These are phyloP conservation scores for Trichosporon asahii DNA, from an alignment of 1,284 basidiomycete species.

Conservation along the genomic window DNA sequence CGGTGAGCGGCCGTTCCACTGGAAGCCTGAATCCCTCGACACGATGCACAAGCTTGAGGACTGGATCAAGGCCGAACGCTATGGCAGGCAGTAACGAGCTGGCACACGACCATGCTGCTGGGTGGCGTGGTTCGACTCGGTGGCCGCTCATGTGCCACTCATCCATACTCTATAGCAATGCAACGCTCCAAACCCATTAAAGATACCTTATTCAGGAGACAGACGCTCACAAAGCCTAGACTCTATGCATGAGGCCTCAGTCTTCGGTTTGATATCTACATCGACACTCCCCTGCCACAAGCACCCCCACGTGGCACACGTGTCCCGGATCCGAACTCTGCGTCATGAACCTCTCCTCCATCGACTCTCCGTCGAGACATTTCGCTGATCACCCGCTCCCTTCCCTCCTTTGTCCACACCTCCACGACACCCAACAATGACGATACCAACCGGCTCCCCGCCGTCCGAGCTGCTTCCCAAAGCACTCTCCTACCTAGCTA, in stretches of 20 bases:
- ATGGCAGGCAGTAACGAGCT: not conserved
- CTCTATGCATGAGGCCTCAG: no score
- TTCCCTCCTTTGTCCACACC: not conserved
- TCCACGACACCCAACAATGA: not conserved
- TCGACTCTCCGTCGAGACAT: not conserved
- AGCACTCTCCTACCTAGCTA: slow-evolving; percentile 16
- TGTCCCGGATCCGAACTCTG: slow-evolving; percentile 4
- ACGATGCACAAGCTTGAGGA: not conserved
- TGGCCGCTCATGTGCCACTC: not conserved
- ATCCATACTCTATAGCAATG: no score
- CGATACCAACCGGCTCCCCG: not conserved
- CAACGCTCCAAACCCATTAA: no score
- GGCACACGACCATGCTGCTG: no score
- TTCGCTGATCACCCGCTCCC: not conserved
- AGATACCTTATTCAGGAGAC: no score
- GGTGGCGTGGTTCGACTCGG: no score
- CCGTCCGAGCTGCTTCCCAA: slow-evolving; percentile 12
- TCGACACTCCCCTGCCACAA: no score
- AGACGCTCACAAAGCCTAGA: no score
- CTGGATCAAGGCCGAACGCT: not conserved
- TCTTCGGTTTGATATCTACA: no score
- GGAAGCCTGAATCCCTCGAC: not conserved
- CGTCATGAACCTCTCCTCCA: not conserved
- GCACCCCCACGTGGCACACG: not conserved
- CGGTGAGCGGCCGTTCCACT: not conserved